Evolutionary conservation across 2,329 filamentous ascomycete genomes (phyloP).

Genomic region (Apiospora aurea): DNA sequence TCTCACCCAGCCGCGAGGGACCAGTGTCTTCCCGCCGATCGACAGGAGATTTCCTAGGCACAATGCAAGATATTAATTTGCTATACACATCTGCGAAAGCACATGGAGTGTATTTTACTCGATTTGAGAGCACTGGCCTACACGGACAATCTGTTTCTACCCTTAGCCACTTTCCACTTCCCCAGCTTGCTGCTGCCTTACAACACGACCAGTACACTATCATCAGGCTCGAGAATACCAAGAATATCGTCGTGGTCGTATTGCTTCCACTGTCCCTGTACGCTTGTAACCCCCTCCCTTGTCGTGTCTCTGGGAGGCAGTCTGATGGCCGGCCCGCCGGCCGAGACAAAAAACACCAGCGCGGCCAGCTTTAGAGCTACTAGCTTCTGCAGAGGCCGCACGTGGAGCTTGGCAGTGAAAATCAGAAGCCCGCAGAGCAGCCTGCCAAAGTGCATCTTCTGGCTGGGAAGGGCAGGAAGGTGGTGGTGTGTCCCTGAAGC

Average conservation of each 20-base stretch:
- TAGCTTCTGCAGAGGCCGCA: conserved; percentile 8
- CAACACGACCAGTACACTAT: conserved; percentile 4
- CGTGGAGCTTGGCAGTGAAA: conserved; percentile 9
- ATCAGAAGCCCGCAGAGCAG: background rate
- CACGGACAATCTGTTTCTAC: background rate
- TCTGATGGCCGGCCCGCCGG: conserved; percentile 6
- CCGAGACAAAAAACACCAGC: background rate
- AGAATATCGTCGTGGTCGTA: background rate
- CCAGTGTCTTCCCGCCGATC: background rate
- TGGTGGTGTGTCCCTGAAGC: background rate
- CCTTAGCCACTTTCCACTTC: background rate
- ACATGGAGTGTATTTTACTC: background rate
- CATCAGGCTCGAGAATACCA: background rate
- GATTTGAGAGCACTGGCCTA: background rate
- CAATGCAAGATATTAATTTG: background rate
- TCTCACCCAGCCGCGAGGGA: background rate
- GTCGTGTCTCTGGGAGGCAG: background rate
- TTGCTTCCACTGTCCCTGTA: conserved; percentile 9
- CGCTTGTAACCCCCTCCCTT: background rate
- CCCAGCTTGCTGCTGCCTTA: background rate
- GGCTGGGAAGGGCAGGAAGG: background rate
- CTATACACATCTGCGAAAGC: background rate
- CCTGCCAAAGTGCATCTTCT: conserved; percentile 1
- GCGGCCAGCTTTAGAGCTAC: conserved; percentile 9
- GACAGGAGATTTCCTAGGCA: no score